Conservation (phyloP, 1,139 yeast genomes). For the Pichia sp. region DNA sequence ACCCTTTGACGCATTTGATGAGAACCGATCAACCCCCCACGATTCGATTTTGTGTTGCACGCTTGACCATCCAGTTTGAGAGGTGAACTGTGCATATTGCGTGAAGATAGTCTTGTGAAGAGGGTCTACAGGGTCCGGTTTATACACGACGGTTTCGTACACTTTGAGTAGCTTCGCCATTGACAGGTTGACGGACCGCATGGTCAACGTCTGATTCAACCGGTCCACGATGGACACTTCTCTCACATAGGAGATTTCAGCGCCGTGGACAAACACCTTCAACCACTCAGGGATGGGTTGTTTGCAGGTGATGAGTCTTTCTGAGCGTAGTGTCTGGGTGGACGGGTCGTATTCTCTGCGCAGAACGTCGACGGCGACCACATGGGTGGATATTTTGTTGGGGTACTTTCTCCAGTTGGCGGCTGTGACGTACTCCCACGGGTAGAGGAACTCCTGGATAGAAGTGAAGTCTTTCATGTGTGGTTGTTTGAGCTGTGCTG, state of each 20-base stretch:
- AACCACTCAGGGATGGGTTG: conserved; percentile 88
- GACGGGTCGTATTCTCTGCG: conserved; percentile 57
- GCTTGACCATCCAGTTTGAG: conserved; percentile 63
- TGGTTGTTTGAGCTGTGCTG: not conserved
- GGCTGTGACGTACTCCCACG: conserved; percentile 93
- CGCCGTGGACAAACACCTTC: conserved; percentile 64
- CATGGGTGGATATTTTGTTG: conserved; percentile 85
- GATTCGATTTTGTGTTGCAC: conserved; percentile 82
- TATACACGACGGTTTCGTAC: conserved; percentile 75
- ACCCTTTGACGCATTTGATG: conserved; percentile 80
- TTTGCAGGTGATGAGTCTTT: conserved; percentile 81
- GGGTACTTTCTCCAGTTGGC: conserved; percentile 98
- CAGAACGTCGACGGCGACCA: conserved; percentile 87
- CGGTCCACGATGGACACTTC: conserved; percentile 86
- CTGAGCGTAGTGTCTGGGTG: conserved; percentile 62
- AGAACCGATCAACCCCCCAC: conserved; percentile 85
- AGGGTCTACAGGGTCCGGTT: conserved; percentile 56
- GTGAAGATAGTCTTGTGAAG: conserved; percentile 50
- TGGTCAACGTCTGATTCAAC: conserved; percentile 51
- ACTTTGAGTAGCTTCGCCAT: conserved; percentile 72
- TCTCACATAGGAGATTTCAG: conserved; percentile 70
- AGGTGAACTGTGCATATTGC: conserved; percentile 86
- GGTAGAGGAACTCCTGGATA: conserved; percentile 62
- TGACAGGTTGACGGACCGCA: conserved; percentile 85
- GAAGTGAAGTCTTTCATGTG: conserved; percentile 76